These are phyloP conservation scores for Daldinia vernicosa DNA, from an alignment of 495 filamentous ascomycete species.

Conservation along the genomic window DNA sequence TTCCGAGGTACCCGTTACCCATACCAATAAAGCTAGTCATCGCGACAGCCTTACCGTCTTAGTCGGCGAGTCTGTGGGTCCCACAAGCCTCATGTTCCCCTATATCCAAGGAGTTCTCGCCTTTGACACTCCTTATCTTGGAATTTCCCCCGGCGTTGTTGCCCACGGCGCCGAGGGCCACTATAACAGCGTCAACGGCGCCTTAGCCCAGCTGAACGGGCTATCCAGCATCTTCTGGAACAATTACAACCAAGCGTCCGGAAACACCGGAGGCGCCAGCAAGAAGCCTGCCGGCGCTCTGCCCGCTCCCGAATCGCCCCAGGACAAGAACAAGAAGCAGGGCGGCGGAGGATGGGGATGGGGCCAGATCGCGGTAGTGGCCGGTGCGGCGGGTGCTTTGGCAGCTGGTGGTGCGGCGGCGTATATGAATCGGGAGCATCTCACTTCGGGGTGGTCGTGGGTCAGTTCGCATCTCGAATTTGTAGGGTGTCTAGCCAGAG, in stretches of 20 bases:
- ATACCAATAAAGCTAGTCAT: conserved; percentile 25
- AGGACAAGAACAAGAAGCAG: conserved; percentile 52
- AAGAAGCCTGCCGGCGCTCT: conserved; percentile 45
- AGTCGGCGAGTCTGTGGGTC: conserved; percentile 37
- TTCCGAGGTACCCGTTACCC: conserved; percentile 70
- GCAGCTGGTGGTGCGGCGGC: conserved; percentile 89
- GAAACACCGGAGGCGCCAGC: conserved; percentile 33
- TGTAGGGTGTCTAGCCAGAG: conserved; percentile 83
- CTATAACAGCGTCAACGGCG: conserved; percentile 74
- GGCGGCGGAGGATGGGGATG: conserved; percentile 68
- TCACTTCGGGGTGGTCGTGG: conserved; percentile 78
- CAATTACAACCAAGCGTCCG: conserved; percentile 51
- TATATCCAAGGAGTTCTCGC: conserved; percentile 86
- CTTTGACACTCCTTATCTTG: conserved; percentile 95
- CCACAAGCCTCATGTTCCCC: conserved; percentile 67
- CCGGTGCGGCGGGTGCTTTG: conserved; percentile 80
- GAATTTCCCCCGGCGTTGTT: conserved; percentile 87
- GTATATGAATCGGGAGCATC: conserved; percentile 81
- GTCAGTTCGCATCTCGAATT: conserved; percentile 94
- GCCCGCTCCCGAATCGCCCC: conserved; percentile 44
- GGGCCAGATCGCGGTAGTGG: conserved; percentile 85
- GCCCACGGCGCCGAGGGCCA: conserved; percentile 90
- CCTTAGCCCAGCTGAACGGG: conserved; percentile 71
- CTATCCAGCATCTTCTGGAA: conserved; percentile 69
- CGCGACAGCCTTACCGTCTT: conserved; percentile 38